A percentile compares a stretch with the other conserved stretches of the same genome.
These are phyloP conservation scores for Flaveria brownii DNA, from an alignment of 129 eudicot genomes.

Conservation along the genomic window DNA sequence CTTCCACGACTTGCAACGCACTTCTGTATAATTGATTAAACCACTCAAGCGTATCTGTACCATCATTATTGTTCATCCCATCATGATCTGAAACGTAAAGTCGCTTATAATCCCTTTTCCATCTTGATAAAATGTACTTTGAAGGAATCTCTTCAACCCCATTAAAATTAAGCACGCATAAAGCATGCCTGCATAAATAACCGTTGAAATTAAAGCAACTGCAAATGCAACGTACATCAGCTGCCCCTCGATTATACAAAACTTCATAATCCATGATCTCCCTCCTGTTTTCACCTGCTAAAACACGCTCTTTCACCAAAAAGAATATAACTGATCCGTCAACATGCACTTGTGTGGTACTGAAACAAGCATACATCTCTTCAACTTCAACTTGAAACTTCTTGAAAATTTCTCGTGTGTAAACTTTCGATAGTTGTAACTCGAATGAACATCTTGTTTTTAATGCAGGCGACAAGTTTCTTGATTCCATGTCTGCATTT, in stretches of 20 bases:
- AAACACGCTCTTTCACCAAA: conserved; percentile 75
- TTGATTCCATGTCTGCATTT: conserved; percentile 66
- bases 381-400: conserved; percentile 85
- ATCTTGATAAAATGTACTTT: conserved; percentile 64
- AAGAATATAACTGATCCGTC: conserved; percentile 70
- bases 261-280: conserved; percentile 81
- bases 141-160: conserved; percentile 84
- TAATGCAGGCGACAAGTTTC: conserved; percentile 48
- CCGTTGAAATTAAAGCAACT: conserved; percentile 87
- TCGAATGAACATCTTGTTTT: conserved; percentile 83
- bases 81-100: conserved; percentile 40
- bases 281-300: conserved; percentile 66
- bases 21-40: conserved; percentile 65
- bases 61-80: conserved; percentile 32
- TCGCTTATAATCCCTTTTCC: conserved; percentile 75
- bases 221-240: conserved; percentile 86
- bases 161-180: conserved; percentile 78
- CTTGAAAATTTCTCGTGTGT: conserved; percentile 60
- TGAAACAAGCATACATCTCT: conserved; percentile 92
- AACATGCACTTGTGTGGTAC: conserved; percentile 77
- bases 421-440: conserved; percentile 75
- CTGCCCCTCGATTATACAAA: conserved; percentile 65
- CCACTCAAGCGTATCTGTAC: conserved; percentile 42
- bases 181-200: conserved; percentile 75
- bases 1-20: conserved; percentile 87